Base-by-base conservation (phyloP, 2,329 filamentous ascomycete species). In the Aspergillus ochraceus region DNA sequence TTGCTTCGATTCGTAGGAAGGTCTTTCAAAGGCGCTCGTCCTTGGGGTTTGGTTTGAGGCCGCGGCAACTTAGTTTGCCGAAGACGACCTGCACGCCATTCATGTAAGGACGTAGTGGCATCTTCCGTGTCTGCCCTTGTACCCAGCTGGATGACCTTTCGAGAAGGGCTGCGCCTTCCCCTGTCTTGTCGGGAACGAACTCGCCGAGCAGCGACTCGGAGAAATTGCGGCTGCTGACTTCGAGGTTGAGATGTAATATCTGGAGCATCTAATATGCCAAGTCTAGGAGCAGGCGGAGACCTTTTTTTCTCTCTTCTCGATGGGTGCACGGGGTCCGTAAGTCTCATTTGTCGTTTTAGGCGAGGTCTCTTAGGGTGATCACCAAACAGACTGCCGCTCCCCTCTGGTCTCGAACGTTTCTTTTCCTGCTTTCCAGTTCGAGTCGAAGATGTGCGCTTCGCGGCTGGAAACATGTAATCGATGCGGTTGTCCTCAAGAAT, bases 101-200 rank as follows among this genome's bases (percentile, higher is more conserved):
- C 75, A 50, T 69, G 72, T 54, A 88, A 73, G 3, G 78, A 76
- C 32, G 68, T 64, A 54, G 80, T 82, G 8, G 83, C 83, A 66
- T 88, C 85, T 52, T 78, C 74, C 0, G 84, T 87, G 61, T 88
- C 86, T 9, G 74, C 65, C 32, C 71, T 74, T 24, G 81, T 85
- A 17, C 79, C 80, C 26, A 88, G 70, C 54, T 79, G 76, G 53
- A 87, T 76, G 42, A 81, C 74, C 64, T 87, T 86, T 53, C 74
- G 72, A 22, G 74, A 76, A 17, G 82, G 84, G 49, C 80, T 83
- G 64, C 82, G 79, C 57, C 84, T 79, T 39, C 81, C 84, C 66
- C 74, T 68, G 65, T 84, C 79, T 24, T 73, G 69, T 51, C 78
- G 76, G 46, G 74, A 77, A 9, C 81, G 80, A 52, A 79, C 82